These are phyloP conservation scores for Aethionema arabicum DNA, from an alignment of 345 rosid genomes.

Conservation along the genomic window DNA sequence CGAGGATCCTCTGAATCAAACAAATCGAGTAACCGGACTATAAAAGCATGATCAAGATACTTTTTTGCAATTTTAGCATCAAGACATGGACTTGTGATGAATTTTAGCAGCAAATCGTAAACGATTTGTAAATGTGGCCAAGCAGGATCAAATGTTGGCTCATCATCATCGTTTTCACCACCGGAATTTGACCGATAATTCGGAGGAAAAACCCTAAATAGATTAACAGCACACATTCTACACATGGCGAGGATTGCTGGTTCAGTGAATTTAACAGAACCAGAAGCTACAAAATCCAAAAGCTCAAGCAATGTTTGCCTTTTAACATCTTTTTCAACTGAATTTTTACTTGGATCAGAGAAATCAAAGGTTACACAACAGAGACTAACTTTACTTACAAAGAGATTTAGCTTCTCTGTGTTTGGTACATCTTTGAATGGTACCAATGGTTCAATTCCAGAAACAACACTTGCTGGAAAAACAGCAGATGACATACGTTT, in stretches of 20 bases:
- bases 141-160: conserved; percentile 75
- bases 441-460: conserved; percentile 81
- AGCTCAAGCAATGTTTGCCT: conserved; percentile 74
- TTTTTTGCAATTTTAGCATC: conserved; percentile 78
- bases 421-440: conserved; percentile 74
- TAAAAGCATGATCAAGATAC: conserved; percentile 76
- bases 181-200: conserved; percentile 48
- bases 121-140: conserved; percentile 92
- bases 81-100: conserved; percentile 63
- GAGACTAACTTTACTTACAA: conserved; percentile 84
- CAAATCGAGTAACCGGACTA: conserved; percentile 75
- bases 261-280: conserved; percentile 64
- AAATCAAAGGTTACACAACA: conserved; percentile 88
- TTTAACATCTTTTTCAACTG: conserved; percentile 77
- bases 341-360: conserved; percentile 64
- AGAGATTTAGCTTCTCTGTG: conserved; percentile 73
- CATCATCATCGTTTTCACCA: conserved; percentile 70
- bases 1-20: conserved; percentile 84
- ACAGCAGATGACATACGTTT: conserved; percentile 75
- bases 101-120: conserved; percentile 75
- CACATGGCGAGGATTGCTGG: conserved; percentile 76
- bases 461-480: conserved; percentile 70
- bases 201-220: conserved; percentile 76
- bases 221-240: conserved; percentile 82
- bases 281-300: conserved; percentile 65